Evolutionary conservation across 192 early-diverging fungal species (phyloP).

Genomic region (Coemansia nantahalensis): DNA sequence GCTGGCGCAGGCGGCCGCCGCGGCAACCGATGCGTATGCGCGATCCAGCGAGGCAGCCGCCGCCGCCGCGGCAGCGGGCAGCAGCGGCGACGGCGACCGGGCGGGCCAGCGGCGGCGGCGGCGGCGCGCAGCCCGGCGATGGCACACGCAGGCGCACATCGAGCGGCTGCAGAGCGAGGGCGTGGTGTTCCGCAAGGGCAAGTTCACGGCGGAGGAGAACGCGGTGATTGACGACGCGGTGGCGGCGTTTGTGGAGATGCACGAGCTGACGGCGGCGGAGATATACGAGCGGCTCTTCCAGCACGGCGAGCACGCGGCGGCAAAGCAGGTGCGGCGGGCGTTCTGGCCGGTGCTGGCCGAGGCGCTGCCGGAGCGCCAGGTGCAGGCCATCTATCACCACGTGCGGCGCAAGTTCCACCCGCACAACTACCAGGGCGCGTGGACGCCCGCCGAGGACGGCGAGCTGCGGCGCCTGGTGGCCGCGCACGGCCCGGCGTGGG

Average conservation of each 20-base stretch:
- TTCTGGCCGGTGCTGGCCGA: conserved; percentile 46
- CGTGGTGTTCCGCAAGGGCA: conserved; percentile 47
- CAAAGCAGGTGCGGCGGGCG: conserved; percentile 28
- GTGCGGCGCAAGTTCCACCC: conserved; percentile 46
- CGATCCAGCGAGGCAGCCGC: neutral
- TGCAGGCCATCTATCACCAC: conserved; percentile 51
- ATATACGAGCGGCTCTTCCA: conserved; percentile 43
- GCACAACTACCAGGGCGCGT: conserved; percentile 50
- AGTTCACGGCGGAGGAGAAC: conserved; percentile 45
- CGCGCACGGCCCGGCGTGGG: conserved; percentile 42
- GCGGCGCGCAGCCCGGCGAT: conserved; percentile 15
- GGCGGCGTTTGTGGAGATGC: conserved; percentile 14
- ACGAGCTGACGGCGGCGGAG: conserved; percentile 24
- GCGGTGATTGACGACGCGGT: conserved; percentile 28
- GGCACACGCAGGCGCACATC: conserved; percentile 41
- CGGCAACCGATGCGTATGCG: no score
- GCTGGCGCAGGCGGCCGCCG: neutral
- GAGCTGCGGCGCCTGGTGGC: conserved; percentile 39
- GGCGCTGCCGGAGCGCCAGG: conserved; percentile 37
- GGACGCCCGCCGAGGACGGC: conserved; percentile 36
- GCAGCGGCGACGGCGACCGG: no score
- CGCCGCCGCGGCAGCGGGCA: neutral
- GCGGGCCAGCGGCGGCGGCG: neutral
- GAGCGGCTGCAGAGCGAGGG: conserved; percentile 36
- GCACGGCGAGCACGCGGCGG: conserved; percentile 5